These are phyloP conservation scores for Geotrichum siamense DNA, from an alignment of 1,139 yeast species.

Conservation along the genomic window DNA sequence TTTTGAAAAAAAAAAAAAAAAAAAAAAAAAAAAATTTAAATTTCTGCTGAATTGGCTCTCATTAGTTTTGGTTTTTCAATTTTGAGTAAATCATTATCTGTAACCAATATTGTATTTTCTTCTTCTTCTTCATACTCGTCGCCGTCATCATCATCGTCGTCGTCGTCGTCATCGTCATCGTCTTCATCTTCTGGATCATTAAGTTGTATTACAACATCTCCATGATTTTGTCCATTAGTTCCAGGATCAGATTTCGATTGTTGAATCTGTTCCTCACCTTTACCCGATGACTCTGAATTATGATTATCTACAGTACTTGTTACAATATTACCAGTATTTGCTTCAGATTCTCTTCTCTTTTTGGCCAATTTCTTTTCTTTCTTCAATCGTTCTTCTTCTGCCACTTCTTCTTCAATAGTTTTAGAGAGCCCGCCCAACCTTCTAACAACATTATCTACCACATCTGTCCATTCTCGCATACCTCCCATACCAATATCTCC, in stretches of 20 bases:
- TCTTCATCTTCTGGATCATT: constrained; percentile 19
- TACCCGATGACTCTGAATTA: not conserved
- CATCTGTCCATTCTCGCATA: constrained; percentile 94
- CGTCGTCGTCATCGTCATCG: constrained; percentile 1
- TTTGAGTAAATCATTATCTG: not conserved
- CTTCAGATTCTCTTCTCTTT: constrained; percentile 6
- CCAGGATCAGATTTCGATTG: not conserved
- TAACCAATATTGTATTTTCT: not conserved
- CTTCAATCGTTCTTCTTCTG: constrained; percentile 12
- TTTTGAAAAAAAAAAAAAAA: no score
- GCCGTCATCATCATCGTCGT: constrained; percentile 6
- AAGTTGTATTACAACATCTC: not conserved
- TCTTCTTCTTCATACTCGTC: constrained; percentile 16
- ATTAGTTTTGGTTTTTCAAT: constrained; percentile 7
- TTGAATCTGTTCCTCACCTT: not conserved
- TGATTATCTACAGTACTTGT: no score
- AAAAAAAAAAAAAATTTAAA: not conserved
- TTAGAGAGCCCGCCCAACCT: constrained; percentile 33
- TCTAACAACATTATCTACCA: constrained; percentile 70
- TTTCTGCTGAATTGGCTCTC: constrained; percentile 14
- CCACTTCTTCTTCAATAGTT: constrained; percentile 20
- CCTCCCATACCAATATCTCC: constrained; percentile 98
- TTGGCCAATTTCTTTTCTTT: constrained; percentile 12
- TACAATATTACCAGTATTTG: not conserved
- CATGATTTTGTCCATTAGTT: not conserved